Conservation (phyloP, 306 rosid species). For the Lathyrus aphaca region DNA sequence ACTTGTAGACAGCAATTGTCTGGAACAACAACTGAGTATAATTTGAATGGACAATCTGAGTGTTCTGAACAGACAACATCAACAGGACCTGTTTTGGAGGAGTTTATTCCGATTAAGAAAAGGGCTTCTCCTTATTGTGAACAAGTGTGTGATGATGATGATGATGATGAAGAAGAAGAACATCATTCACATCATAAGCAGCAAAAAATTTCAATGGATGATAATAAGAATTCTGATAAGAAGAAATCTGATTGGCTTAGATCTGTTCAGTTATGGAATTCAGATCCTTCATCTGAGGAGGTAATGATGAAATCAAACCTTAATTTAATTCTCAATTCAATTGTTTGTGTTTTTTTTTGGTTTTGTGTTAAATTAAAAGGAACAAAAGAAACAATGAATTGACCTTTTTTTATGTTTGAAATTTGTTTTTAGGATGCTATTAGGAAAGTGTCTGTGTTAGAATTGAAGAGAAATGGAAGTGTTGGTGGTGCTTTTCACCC, state of each 20-base stretch:
- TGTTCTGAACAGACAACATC: slow-evolving; percentile 82
- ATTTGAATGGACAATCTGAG: slow-evolving; percentile 75
- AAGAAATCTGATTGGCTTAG: slow-evolving; percentile 86
- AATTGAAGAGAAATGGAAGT: slow-evolving; percentile 66
- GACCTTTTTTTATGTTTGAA: not conserved
- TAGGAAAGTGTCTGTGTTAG: slow-evolving; percentile 55
- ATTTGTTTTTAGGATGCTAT: slow-evolving; percentile 55
- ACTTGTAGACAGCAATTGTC: slow-evolving; percentile 62
- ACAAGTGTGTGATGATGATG: slow-evolving; percentile 39
- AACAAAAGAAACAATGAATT: slow-evolving; percentile 11
- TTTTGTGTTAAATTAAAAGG: slow-evolving; percentile 4
- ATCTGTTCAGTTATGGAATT: slow-evolving; percentile 89
- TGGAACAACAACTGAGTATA: slow-evolving; percentile 60
- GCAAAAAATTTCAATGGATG: slow-evolving; percentile 31
- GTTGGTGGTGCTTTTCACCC: slow-evolving; percentile 90
- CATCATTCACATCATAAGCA: slow-evolving; percentile 43
- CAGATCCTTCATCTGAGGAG: slow-evolving; percentile 63
- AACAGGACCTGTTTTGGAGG: slow-evolving; percentile 69
- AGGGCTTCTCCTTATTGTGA: slow-evolving; percentile 49
- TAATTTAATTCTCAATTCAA: not conserved
- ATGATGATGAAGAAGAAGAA: slow-evolving; percentile 39
- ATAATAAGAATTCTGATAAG: slow-evolving; percentile 40
- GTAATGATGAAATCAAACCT: slow-evolving; percentile 41
- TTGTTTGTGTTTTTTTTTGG: slow-evolving; percentile 14
- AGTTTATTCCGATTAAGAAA: slow-evolving; percentile 75